Percentiles rank a stretch among this genome's conserved stretches.
phyloP scores from a whole-genome alignment of 1,284 basidiomycete genomes.

The Caloboletus firmus region DNA sequence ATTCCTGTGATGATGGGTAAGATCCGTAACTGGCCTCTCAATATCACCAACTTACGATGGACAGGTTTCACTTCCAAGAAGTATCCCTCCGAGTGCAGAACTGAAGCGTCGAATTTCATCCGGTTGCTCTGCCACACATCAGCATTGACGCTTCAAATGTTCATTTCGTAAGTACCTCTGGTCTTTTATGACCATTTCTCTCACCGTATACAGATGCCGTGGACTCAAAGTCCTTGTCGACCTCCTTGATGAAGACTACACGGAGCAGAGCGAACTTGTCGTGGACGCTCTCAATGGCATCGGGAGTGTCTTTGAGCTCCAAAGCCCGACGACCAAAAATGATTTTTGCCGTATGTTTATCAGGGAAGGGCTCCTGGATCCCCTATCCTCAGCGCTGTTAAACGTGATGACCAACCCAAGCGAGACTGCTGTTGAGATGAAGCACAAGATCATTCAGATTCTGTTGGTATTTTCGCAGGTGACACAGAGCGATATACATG shows the following conservation, averaged over 20 bases:
- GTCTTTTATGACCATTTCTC: background rate
- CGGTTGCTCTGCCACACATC: constrained; percentile 91
- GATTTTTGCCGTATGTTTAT: constrained; percentile 99
- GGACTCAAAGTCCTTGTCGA: constrained; percentile 93
- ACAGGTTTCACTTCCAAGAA: constrained; percentile 91
- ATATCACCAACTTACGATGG: constrained; percentile 4
- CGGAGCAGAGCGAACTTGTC: constrained; percentile 86
- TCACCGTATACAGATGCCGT: constrained; percentile 66
- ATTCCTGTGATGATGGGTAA: constrained; percentile 90
- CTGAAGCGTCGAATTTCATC: constrained; percentile 96
- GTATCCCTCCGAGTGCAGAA: constrained; percentile 87
- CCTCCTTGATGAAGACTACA: constrained; percentile 94
- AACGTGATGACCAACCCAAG: constrained; percentile 82
- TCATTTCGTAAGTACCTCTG: constrained; percentile 75
- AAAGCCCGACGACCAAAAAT: constrained; percentile 94
- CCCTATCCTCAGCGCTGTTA: constrained; percentile 85
- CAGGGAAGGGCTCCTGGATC: constrained; percentile 90
- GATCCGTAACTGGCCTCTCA: constrained; percentile 20
- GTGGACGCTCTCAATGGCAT: constrained; percentile 94
- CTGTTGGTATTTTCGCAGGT: constrained; percentile 93
- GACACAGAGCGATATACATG: constrained; percentile 90
- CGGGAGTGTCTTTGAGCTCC: constrained; percentile 90
- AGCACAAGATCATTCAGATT: constrained; percentile 87
- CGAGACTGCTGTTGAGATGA: constrained; percentile 70
- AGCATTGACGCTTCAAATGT: constrained; percentile 94